Base-by-base conservation (phyloP, 1,139 yeast species). In the Scheffersomyces quercinus region DNA sequence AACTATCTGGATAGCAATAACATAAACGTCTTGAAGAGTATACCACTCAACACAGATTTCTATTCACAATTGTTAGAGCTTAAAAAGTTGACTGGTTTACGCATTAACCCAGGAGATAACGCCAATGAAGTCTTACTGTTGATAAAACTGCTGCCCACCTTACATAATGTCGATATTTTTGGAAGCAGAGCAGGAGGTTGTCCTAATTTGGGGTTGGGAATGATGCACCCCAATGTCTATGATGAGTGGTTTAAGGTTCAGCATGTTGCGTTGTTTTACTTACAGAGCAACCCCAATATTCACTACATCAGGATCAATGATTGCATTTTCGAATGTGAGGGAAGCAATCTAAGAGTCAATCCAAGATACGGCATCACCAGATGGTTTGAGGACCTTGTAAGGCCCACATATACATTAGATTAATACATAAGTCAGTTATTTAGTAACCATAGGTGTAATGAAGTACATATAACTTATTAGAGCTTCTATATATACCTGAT, bases 241-340 rank as follows among this genome's bases (percentile, higher is more conserved):
- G 85, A 81, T 54, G 78, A 76, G 44, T 81, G 85, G 85, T 68
- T 70, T 48, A 70, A 79, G 45, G 80, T 80, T 1, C 82, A 79
- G 50, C 82, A 79, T 52, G 75, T 79, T 8, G 82, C 80, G 1
- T 47, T 67, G 33, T 62, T 68, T 5, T 70, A 72, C 42, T 51
- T 59, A 36, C 50, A 61, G 13, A 47, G 58, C 8, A 70, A 68
- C 45, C 40, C 42, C 0, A 40, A 50, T 1, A 52, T 81, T 31
- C 46, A 57, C 38, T 80, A 78, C 51, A 65, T 81, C 20, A 68
- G 79, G 47, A 70, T 81, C 35, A 68, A 70, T 51, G 50, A 58
- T 39, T 65, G 68, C 47, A 53, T 71, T 10, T 72, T 72, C 55
- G 73, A 68, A 46, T 38, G 44, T 28, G 47, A 41, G n/a, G 50